Base-by-base conservation (phyloP, 140 eudicot species). In the Flaveria floridana region DNA sequence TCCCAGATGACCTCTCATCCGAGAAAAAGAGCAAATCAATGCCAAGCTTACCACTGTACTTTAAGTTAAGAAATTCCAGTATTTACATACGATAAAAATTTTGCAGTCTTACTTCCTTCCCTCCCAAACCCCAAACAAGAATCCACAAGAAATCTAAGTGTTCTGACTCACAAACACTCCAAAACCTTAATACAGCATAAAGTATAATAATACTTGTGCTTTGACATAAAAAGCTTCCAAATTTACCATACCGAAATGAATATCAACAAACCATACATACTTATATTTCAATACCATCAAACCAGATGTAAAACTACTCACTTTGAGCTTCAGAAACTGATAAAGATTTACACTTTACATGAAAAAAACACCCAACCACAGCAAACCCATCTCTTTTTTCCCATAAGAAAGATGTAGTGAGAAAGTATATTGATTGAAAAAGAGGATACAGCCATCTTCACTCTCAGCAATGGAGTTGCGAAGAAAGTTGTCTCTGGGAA, bases 401-500 rank as follows among this genome's bases (percentile, higher is more conserved):
- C 1, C 41, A 34, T 5, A 34, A 34, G 1, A 4, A 34, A 34
- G 41, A 34, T 34, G 41, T 34, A 34, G 41, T 34, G 41, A 34
- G 41, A 5, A 34, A 34, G 41, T 34, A 34, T 34, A 34, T 34
- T 34, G 9, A 73, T 1, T 6, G 10, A 7, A 52, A 46, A 63
- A 44, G 80, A 92, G 93, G 97, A 93, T 93, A 93, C 98, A 30
- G 28, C 98, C 97, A 90, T 90, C 90, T 83, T 90, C 89, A 67
- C 82, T 86, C 63, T 90, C 96, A 39, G 79, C 53, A 30, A 94
- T 71, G 6, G 96, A 77, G 41, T 83, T 85, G 34, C 25, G 82
- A 51, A 94, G 86, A 79, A 94, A 94, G 0, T 21, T 68, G 68
- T 94, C 99, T 58, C 89, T 84, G 0, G 97, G 99, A 70, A 94